A percentile compares a stretch with the other conserved stretches of the same genome.
Conservation (phyloP, 2,329 filamentous ascomycete species). For the Microcera coccophila region DNA sequence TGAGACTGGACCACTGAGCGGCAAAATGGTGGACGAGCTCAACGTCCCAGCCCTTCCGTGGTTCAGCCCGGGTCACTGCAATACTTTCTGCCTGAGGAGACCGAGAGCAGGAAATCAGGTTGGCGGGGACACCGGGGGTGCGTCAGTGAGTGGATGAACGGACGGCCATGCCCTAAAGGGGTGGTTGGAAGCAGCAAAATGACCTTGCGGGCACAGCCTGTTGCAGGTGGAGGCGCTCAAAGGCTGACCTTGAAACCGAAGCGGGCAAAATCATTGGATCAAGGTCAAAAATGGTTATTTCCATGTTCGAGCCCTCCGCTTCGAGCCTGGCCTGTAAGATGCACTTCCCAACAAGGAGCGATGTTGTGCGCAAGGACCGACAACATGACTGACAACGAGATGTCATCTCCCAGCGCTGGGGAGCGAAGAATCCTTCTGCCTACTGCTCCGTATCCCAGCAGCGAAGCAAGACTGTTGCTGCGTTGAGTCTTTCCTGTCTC, state of each 20-base stretch:
- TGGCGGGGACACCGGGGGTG: neutral
- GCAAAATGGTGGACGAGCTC: neutral
- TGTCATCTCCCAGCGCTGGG: too few species aligned
- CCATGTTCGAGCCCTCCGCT: too few species aligned
- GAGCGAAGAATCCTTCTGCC: neutral
- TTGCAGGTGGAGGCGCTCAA: neutral
- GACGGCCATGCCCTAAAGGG: constrained; percentile 6
- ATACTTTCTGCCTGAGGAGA: neutral
- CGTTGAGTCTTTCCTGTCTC: constrained; percentile 5
- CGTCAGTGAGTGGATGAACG: constrained; percentile 1
- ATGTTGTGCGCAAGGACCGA: too few species aligned
- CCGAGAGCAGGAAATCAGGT: too few species aligned
- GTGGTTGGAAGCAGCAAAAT: constrained; percentile 21
- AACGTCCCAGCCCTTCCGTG: neutral
- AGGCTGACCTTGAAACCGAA: neutral
- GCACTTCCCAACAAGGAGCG: too few species aligned
- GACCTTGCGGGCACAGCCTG: constrained; percentile 8
- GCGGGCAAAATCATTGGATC: neutral
- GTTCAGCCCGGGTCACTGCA: neutral
- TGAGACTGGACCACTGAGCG: neutral
- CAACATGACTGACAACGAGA: too few species aligned
- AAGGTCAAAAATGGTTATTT: too few species aligned
- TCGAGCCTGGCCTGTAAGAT: too few species aligned
- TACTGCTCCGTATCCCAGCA: neutral
- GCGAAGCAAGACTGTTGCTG: neutral